Evolutionary conservation across 192 early-diverging fungal genomes (phyloP), one percentile per base, ranked within the genome.

Genomic region (Paraglomus brasilianum): DNA sequence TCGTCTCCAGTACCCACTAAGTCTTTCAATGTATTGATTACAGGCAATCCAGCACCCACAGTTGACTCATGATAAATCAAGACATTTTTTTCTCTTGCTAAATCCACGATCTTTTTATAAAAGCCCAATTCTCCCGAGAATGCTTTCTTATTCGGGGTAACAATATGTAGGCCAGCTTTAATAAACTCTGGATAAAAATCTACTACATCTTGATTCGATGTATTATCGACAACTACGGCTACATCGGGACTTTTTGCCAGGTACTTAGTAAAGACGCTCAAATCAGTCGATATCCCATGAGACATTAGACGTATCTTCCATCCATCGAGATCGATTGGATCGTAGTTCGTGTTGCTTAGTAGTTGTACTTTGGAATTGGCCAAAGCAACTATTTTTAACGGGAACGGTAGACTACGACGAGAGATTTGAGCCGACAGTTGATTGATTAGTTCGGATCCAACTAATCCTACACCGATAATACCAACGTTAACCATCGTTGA

Each of bases 111-210:
- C 60, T 83, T 83, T 42, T 85, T 82, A 79, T 87, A 99, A 15
- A 96, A 79, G 11, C 65, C 67, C 36, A 88, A 45, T 42, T 87
- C 75, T 44, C 90, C 87, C 14, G 93, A 94, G 74, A 98, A 99
- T 8, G 77, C 95, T 83, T 97, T 97, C 81, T 99, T 99, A 90
- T 99, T 99, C 46, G 97, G 97, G 3, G 97, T 98, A 42, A 97
- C 94, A 14, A 99, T 77, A 72, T 91, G 88, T 49, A 96, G 75
- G 24, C 95, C 94, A 61, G 71, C 75, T 44, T 78, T 60, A 40
- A 98, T 78, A 91, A 93, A 97, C 30, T 73, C 57, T 38, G 95
- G 95, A 77, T 99, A 99, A 60, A 78, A 81, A 13, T 74, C 71
- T 44, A 95, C 95, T 8, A 98, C 80, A 8, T 77, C 61, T 59